Base-by-base conservation (phyloP, 352 stramenopile genomes). In the Pythium angustatum region DNA sequence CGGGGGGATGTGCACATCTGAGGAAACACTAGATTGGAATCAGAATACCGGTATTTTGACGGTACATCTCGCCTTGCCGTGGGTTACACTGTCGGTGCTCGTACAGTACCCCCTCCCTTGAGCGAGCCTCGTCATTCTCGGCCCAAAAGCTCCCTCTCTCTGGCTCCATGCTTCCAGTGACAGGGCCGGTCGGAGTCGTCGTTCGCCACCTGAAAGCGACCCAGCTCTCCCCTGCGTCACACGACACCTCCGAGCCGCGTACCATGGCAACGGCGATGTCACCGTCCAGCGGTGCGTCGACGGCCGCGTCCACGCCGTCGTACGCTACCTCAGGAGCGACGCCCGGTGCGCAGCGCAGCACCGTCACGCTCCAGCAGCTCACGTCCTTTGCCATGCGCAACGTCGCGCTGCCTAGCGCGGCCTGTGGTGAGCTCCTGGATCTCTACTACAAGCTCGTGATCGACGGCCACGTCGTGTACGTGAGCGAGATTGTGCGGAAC, bases 371-470 rank as follows among this genome's bases (percentile, higher is more conserved):
- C 19, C 79, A 90, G 76, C 84, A 93, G 66, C 78, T 93, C 55
- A 84, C 70, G 22, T 76, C 77, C 55, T 89, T 93, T 58, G 79
- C 80, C 58, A 87, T 93, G 84, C 84, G 84, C 63, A 93, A 91
- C 65, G 51, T 93, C 28, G 76, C 82, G n/a, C 65, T 87, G 21
- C 59, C 75, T 17, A 80, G 81, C 53, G 77, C 72, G 3, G 57
- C 52, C 59, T 66, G 63, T 33, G 78, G 80, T 14, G 61, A 73
- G 27, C 72, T 93, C 50, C 73, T 93, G 57, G 79, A 84, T 59
- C 77, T 93, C 17, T 93, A 88, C 69, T 93, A 91, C 58, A 88
- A 85, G 64, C 67, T 90, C 54, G 84, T 89, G 48, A 70, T 93
- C 41, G 84, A 91, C 49, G 69, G 72, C 19, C 80, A 78, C 15